A percentile compares a stretch with the other conserved stretches of the same genome.
Evolutionary conservation across 768 basidiomycete species (phyloP).

Genomic region (Suillus alpinus): DNA sequence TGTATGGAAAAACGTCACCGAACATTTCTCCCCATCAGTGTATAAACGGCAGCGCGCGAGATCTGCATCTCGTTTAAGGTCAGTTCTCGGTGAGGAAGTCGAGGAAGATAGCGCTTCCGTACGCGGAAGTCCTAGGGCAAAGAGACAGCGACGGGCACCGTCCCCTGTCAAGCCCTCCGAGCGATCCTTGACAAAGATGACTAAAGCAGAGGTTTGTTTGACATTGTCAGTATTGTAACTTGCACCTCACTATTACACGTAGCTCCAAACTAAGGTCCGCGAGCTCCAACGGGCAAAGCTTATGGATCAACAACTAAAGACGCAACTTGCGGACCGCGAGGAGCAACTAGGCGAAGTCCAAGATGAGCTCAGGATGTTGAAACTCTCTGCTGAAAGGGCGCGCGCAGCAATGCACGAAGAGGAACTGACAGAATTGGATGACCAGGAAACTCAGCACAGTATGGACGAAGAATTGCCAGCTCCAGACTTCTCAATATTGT

Average conservation of each 20-base stretch:
- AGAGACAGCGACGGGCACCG: constrained; percentile 9
- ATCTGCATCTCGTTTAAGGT: constrained; percentile 5
- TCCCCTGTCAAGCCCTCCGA: constrained; percentile 11
- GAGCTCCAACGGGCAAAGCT: background rate
- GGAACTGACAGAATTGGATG: constrained; percentile 11
- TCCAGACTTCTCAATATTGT: constrained; percentile 5
- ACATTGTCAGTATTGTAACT: background rate
- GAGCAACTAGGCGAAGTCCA: constrained; percentile 16
- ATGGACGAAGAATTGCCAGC: background rate
- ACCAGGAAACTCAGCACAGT: background rate
- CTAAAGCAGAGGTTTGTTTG: constrained; percentile 39
- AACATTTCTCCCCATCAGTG: constrained; percentile 20
- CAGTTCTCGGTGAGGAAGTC: background rate
- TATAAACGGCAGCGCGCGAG: constrained; percentile 7
- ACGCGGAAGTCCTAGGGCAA: constrained; percentile 7
- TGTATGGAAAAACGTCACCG: constrained; percentile 39
- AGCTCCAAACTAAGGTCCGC: background rate
- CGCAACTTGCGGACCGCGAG: constrained; percentile 24
- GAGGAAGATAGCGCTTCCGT: constrained; percentile 10
- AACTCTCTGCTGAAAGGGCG: background rate
- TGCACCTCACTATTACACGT: background rate
- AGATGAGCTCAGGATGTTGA: background rate
- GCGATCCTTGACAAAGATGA: constrained; percentile 34
- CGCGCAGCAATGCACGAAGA: constrained; percentile 4
- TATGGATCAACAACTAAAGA: constrained; percentile 24